These are phyloP conservation scores for Tilletia horrida DNA, from an alignment of 1,284 basidiomycete species.

Conservation along the genomic window DNA sequence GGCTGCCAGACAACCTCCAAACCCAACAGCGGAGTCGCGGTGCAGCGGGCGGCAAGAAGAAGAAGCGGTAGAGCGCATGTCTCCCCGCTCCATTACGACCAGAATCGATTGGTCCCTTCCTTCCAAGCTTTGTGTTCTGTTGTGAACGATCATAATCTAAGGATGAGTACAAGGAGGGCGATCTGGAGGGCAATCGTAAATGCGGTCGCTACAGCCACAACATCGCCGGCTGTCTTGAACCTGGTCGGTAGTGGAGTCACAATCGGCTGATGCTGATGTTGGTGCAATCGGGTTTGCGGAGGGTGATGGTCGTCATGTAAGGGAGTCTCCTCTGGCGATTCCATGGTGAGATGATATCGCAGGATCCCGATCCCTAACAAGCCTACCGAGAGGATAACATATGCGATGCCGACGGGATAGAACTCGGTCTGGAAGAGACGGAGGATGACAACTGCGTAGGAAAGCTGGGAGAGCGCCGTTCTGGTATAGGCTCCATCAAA, in stretches of 20 bases:
- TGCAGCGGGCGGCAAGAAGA: slow-evolving; percentile 14
- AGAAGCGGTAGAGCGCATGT: background rate
- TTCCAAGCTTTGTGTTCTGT: too few relatives aligned
- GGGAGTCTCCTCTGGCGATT: background rate
- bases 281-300: background rate
- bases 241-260: background rate
- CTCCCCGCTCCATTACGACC: too few relatives aligned
- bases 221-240: slow-evolving; percentile 1
- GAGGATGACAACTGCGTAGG: slow-evolving; percentile 70
- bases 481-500: slow-evolving; percentile 76
- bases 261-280: background rate
- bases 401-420: slow-evolving; percentile 29
- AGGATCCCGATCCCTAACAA: background rate
- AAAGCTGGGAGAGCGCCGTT: slow-evolving; percentile 69
- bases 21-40: background rate
- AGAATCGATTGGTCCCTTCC: too few relatives aligned
- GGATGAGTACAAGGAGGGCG: slow-evolving; percentile 11
- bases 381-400: background rate
- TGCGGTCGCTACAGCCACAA: slow-evolving; percentile 4
- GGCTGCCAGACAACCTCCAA: slow-evolving; percentile 22
- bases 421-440: slow-evolving; percentile 63
- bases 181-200: slow-evolving; percentile 13
- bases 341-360: slow-evolving; percentile 16
- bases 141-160: background rate
- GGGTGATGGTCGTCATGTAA: background rate